phyloP scores from a whole-genome alignment of 2,329 filamentous ascomycete species.

The Clarireedia sp. region DNA sequence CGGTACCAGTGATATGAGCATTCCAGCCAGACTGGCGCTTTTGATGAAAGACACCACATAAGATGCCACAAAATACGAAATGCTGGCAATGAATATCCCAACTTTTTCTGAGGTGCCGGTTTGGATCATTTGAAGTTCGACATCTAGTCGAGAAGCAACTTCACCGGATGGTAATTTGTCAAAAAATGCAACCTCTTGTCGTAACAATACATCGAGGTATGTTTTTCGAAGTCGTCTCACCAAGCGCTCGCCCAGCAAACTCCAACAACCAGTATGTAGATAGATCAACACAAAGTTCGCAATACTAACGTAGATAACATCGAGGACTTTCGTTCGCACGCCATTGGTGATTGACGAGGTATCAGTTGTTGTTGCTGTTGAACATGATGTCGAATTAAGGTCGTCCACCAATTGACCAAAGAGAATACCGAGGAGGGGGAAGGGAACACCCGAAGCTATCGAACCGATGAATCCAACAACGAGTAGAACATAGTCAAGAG shows the following conservation, averaged over 20 bases:
- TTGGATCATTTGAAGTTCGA: conserved; percentile 49
- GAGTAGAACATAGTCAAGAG: background rate
- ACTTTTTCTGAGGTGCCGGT: conserved; percentile 53
- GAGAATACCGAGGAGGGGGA: conserved; percentile 56
- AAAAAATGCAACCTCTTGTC: conserved; percentile 47
- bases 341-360: conserved; percentile 1
- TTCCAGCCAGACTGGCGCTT: conserved; percentile 43
- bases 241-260: conserved; percentile 44
- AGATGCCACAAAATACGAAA: conserved; percentile 38
- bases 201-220: conserved; percentile 42
- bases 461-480: background rate
- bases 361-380: background rate
- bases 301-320: conserved; percentile 56
- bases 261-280: conserved; percentile 53
- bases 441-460: conserved; percentile 52
- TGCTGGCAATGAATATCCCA: conserved; percentile 45
- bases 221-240: conserved; percentile 44
- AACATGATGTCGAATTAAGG: conserved; percentile 44
- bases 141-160: conserved; percentile 43
- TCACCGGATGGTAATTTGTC: conserved; percentile 44
- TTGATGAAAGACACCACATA: conserved; percentile 54
- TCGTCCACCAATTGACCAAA: conserved; percentile 58
- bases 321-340: conserved; percentile 42
- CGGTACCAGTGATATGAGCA: conserved; percentile 21
- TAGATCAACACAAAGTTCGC: conserved; percentile 58